Evolutionary conservation across 352 stramenopile genomes (phyloP), one percentile per base, ranked within the genome.

Genomic region (Pythium aphanidermatum): DNA sequence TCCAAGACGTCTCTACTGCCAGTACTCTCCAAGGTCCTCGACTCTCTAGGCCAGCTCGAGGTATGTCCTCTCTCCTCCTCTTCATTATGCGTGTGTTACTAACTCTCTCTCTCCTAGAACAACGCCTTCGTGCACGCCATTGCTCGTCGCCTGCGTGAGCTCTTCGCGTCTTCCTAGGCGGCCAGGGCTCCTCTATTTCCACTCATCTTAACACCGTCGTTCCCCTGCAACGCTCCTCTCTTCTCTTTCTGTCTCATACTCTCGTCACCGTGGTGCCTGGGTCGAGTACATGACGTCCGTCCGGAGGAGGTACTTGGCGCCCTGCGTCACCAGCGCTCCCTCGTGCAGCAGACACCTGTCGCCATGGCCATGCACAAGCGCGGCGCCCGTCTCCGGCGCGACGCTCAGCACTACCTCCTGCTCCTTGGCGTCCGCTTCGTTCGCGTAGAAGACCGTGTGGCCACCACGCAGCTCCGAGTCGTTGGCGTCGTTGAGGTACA

Each of bases 261-360:
- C 17, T 43, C 17, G 32, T 51, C 35, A 34, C n/a, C 38, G 43
- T 23, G 55, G 58, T 13, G 36, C 51, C 16, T 34, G 51, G 24
- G 38, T 30, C 39, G 69, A 72, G 60, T 89, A 92, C 79, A 92
- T 92, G 60, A 92, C 72, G 64, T 92, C 79, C 0, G 76, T 82
- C 17, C 80, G 77, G 11, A 89, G 51, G 11, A 92, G 44, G 43
- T 89, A 89, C 50, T 92, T 92, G 10, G 52, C 70, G 38, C 79
- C 76, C 25, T 51, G 49, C 11, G 66, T 74, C 19, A 89, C 73
- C 14, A 71, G 49, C 6, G 76, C 72, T 16, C 79, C 79, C 67
- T 92, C 79, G 51, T 92, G 79, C 33, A 88, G 60, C 53, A 92
- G 57, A 54, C 76, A 89, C 4, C 62, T 68, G 33, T 92, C 80